Percentiles rank a stretch among this genome's conserved stretches.
phyloP scores from a whole-genome alignment of 2,329 filamentous ascomycete species.

The Colletotrichum tamarilloi region DNA sequence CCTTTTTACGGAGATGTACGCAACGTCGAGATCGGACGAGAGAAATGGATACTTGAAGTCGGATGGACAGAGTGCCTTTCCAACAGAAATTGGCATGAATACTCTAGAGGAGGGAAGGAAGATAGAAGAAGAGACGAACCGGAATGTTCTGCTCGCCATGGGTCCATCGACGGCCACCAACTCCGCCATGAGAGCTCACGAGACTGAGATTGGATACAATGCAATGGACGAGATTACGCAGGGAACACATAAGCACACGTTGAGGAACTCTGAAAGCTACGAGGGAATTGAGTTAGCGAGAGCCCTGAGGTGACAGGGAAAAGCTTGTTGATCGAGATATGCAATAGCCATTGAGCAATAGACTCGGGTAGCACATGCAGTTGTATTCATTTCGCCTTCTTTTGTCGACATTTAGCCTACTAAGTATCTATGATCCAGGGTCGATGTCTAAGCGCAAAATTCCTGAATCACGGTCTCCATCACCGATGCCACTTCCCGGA shows the following conservation, averaged over 20 bases:
- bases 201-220: neutral
- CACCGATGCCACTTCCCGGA: conserved; percentile 46
- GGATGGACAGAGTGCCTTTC: neutral
- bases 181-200: neutral
- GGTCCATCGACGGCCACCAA: neutral
- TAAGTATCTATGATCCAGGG: neutral
- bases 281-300: neutral
- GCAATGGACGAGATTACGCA: conserved; percentile 4
- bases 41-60: neutral
- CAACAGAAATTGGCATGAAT: neutral
- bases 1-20: conserved; percentile 24
- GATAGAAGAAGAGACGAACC: neutral
- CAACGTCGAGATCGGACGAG: neutral
- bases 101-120: neutral
- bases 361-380: neutral
- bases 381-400: neutral
- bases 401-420: neutral
- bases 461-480: conserved; percentile 41
- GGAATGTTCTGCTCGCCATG: neutral
- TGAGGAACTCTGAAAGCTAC: neutral
- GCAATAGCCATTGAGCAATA: neutral
- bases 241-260: neutral
- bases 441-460: conserved; percentile 41
- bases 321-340: neutral
- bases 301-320: neutral